Evolutionary conservation across 129 eudicot genomes (phyloP).

Genomic region (Silybum marianum): DNA sequence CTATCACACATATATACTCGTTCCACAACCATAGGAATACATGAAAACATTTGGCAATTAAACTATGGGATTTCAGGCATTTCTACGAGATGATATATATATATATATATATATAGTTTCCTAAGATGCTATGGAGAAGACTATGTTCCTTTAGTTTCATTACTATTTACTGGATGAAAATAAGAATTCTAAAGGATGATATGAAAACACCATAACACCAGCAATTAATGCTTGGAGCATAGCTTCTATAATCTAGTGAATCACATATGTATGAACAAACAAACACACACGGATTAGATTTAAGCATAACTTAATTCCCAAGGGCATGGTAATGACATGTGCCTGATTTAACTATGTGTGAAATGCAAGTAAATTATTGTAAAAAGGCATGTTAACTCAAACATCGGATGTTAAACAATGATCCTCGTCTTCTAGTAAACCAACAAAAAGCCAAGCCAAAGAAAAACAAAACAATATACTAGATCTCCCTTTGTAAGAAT

Average conservation of each 20-base stretch:
- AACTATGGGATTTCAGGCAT: background rate
- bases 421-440: too few relatives aligned
- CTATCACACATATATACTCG: background rate
- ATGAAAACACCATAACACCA: background rate
- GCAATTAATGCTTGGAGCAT: background rate
- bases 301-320: background rate
- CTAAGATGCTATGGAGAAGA: background rate
- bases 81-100: background rate
- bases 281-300: background rate
- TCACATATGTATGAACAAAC: background rate
- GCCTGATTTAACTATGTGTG: background rate
- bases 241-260: background rate
- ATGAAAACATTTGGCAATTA: too few relatives aligned
- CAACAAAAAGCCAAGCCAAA: too few relatives aligned
- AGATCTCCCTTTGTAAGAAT: too few relatives aligned
- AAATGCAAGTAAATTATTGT: too few relatives aligned
- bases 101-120: background rate
- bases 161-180: background rate
- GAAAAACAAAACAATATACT: too few relatives aligned
- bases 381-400: too few relatives aligned
- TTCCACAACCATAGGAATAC: background rate
- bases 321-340: background rate
- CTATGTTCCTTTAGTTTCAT: background rate
- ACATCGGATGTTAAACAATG: too few relatives aligned
- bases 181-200: background rate